Conservation (phyloP, 805 yeast genomes). For the Myxozyma vanderwaltii region DNA sequence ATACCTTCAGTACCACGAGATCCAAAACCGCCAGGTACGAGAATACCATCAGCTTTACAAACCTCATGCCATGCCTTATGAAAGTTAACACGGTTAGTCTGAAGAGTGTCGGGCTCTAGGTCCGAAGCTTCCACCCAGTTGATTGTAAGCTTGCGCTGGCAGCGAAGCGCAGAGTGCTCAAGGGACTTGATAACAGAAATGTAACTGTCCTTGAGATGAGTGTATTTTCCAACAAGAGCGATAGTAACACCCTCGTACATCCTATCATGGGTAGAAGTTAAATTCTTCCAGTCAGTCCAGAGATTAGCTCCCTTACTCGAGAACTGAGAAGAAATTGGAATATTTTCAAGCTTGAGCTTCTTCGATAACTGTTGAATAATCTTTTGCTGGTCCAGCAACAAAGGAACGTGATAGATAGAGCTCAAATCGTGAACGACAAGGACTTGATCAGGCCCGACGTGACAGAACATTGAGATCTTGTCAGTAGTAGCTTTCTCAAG, state of each 20-base stretch:
- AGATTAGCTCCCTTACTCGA: conserved; percentile 65
- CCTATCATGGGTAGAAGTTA: conserved; percentile 74
- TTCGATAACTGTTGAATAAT: conserved; percentile 70
- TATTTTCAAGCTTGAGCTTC: conserved; percentile 62
- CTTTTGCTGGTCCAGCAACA: conserved; percentile 82
- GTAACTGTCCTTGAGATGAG: conserved; percentile 92
- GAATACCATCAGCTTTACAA: conserved; percentile 92
- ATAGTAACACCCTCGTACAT: conserved; percentile 86
- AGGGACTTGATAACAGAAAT: conserved; percentile 91
- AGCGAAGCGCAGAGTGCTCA: conserved; percentile 92
- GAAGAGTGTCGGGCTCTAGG: conserved; percentile 63
- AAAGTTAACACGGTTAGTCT: conserved; percentile 69
- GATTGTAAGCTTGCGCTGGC: conserved; percentile 79
- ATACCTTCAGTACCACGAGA: conserved; percentile 97
- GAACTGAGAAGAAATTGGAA: conserved; percentile 54
- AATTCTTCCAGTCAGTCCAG: conserved; percentile 73
- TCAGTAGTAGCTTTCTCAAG: conserved; percentile 84
- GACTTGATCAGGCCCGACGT: conserved; percentile 97
- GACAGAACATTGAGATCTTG: conserved; percentile 98
- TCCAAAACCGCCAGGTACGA: conserved; percentile 99
- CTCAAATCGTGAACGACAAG: conserved; percentile 95
- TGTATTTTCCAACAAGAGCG: conserved; percentile 97
- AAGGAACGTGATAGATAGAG: conserved; percentile 96
- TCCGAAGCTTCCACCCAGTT: conserved; percentile 96
- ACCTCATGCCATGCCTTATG: conserved; percentile 95